Evolutionary conservation across 2,329 filamentous ascomycete genomes (phyloP), one percentile per base, ranked within the genome.

Genomic region (Hypomyces rosellus): DNA sequence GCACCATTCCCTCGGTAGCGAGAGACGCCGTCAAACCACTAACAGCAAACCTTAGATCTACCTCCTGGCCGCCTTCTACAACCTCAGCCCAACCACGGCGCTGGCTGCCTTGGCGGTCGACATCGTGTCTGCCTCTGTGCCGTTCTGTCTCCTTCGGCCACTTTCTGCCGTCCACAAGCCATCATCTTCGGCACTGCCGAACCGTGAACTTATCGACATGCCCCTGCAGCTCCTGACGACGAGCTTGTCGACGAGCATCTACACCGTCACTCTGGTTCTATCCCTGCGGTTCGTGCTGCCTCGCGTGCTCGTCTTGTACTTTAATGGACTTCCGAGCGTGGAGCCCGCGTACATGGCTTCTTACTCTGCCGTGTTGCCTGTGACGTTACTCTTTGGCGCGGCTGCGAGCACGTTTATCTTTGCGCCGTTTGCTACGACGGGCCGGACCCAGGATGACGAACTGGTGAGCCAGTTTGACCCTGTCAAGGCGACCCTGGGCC

Each of bases 381-480:
- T 77, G 40, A 74, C 75, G 6, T 55, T 78, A 3, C 60, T 74
- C 2, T 74, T 88, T 15, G 91, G 90, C 3, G 73, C 82, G 54
- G 86, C 88, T 1, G 83, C 85, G 4, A 82, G 82, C 54, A 78
- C 80, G 42, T 92, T 95, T 65, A 81, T 96, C 57, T 95, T 96
- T 65, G 80, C 81, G 37, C 83, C 85, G 2, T 78, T 81, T 18
- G 78, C 81, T 15, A 76, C 73, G 13, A 75, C 78, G 0, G 77
- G 75, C 22, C 71, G 69, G 22, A 74, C 71, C 14, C 63, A 65
- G 40, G 70, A 73, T 55, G 75, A 82, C 54, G 74, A 74, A 48
- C 69, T 74, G 57, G 67, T 72, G 18, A 65, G 66, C 33, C 64
- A 72, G 22, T 89, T 89, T 61, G 74, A 89, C 57, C 80, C 86